Conservation (phyloP, 148 eudicot species). For the Pouteria glomerata region DNA sequence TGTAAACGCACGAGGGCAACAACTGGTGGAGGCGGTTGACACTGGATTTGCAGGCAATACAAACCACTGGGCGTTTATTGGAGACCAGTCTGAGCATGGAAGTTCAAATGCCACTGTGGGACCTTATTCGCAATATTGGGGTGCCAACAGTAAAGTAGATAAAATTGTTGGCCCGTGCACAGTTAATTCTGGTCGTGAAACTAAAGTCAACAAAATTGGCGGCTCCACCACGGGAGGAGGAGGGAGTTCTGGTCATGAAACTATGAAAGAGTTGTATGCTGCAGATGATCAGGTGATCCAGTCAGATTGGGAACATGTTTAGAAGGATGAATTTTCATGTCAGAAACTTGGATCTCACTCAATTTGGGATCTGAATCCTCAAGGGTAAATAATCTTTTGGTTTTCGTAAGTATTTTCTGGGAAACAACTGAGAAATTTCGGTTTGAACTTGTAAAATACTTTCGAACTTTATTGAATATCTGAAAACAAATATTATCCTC, state of each 20-base stretch:
- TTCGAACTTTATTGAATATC: constrained; percentile 7
- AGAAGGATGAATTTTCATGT: constrained; percentile 41
- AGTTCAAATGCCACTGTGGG: constrained; percentile 5
- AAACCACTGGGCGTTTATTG: background rate
- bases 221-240: too few species aligned
- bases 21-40: constrained; percentile 4
- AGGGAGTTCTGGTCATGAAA: constrained; percentile 14
- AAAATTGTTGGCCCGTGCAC: constrained; percentile 31
- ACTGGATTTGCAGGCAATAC: constrained; percentile 8
- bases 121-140: constrained; percentile 13
- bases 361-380: constrained; percentile 1
- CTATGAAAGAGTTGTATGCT: constrained; percentile 14
- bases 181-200: too few species aligned
- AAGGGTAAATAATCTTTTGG: background rate
- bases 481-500: background rate
- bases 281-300: constrained; percentile 14
- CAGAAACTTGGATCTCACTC: constrained; percentile 23
- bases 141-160: constrained; percentile 9
- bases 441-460: constrained; percentile 16
- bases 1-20: constrained; percentile 1
- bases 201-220: too few species aligned
- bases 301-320: constrained; percentile 78
- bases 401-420: background rate
- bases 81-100: background rate
- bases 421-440: background rate